These are phyloP conservation scores for Rhinocladiella similis DNA, from an alignment of 2,329 filamentous ascomycete species.

Conservation along the genomic window DNA sequence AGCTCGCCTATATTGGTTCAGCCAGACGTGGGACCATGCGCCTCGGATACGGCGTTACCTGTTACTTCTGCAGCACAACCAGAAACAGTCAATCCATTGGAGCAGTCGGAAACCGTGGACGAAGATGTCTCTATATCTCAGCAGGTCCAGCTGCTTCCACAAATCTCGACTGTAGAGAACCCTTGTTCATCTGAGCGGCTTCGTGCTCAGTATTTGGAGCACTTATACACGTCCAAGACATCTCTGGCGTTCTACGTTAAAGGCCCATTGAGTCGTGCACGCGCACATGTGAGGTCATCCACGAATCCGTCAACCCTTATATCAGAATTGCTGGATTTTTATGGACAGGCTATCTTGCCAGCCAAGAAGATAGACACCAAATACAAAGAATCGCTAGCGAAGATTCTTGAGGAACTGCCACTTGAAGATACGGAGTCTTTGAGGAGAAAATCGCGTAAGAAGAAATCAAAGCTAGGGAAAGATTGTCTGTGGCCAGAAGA, in stretches of 20 bases:
- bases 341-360: constrained; percentile 43
- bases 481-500: constrained; percentile 50
- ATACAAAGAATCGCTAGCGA: constrained; percentile 46
- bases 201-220: constrained; percentile 27
- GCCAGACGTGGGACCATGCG: not conserved
- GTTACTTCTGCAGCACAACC: constrained; percentile 2
- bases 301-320: constrained; percentile 29
- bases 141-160: not conserved
- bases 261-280: constrained; percentile 49
- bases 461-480: constrained; percentile 46
- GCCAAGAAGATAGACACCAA: constrained; percentile 50
- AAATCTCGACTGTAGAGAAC: not conserved
- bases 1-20: not conserved
- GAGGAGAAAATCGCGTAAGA: constrained; percentile 32
- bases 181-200: constrained; percentile 20
- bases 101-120: not conserved
- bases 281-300: constrained; percentile 39
- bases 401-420: constrained; percentile 39
- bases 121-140: not conserved
- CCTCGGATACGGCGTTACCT: not conserved
- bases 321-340: constrained; percentile 38
- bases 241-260: constrained; percentile 54
- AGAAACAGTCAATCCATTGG: constrained; percentile 5
- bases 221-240: constrained; percentile 37
- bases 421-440: constrained; percentile 32